Percentiles rank a stretch among this genome's conserved stretches.
Evolutionary conservation across 2,329 filamentous ascomycete species (phyloP).

Genomic region (Diplocarpon rosae): DNA sequence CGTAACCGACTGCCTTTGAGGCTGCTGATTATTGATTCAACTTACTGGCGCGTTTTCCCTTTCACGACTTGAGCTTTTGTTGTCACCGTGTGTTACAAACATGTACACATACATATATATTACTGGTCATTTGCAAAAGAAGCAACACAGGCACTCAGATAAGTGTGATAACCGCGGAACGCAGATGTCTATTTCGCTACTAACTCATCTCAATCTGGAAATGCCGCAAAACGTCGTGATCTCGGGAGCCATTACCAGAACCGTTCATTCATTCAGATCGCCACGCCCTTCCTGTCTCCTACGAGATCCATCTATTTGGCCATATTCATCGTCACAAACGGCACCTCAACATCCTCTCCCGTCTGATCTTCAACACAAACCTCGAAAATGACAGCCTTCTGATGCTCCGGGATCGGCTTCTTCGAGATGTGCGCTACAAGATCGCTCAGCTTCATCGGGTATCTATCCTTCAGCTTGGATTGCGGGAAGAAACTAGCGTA

Average conservation of each 20-base stretch:
- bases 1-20: no score
- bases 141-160: no score
- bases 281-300: neutral
- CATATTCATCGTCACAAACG: slow-evolving; percentile 81
- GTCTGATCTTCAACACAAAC: slow-evolving; percentile 81
- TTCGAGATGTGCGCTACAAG: slow-evolving; percentile 83
- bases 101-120: no score
- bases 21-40: no score
- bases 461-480: slow-evolving; percentile 66
- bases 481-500: slow-evolving; percentile 89
- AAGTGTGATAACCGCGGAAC: neutral
- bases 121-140: no score
- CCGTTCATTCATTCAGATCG: no score
- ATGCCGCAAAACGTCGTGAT: neutral
- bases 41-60: no score
- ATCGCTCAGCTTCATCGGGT: slow-evolving; percentile 74
- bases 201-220: slow-evolving; percentile 1
- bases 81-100: no score
- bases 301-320: slow-evolving; percentile 12
- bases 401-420: slow-evolving; percentile 81
- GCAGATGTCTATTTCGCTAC: slow-evolving; percentile 5
- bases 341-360: slow-evolving; percentile 92
- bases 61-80: no score
- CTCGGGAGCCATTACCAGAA: no score
- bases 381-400: slow-evolving; percentile 94